Evolutionary conservation across 108 stramenopile genomes (phyloP).

Genomic region (Chaetoceros tenuissimus): DNA sequence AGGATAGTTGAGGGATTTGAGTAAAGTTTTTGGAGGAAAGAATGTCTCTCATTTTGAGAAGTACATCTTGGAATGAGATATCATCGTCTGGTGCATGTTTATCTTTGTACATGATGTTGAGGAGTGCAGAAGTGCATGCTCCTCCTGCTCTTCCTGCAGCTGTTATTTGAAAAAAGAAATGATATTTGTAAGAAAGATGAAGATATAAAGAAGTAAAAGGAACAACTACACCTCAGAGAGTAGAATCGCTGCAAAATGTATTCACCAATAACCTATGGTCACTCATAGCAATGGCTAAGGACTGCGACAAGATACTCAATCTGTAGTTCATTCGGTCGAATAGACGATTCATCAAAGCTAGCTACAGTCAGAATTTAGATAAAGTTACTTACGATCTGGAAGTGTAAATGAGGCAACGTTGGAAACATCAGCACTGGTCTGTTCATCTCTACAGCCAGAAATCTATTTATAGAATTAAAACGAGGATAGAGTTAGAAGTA

Average conservation of each 20-base stretch:
- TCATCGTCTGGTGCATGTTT: slow-evolving; percentile 22
- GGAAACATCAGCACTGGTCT: slow-evolving; percentile 84
- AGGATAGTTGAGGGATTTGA: slow-evolving; percentile 60
- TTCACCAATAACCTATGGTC: neutral
- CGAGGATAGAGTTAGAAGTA: too few species aligned
- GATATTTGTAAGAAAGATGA: too few species aligned
- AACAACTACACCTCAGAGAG: too few species aligned
- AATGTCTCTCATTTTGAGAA: slow-evolving; percentile 57
- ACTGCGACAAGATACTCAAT: neutral
- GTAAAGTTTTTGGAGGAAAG: slow-evolving; percentile 46
- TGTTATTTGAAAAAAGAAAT: neutral
- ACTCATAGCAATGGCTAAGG: neutral
- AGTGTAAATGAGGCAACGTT: slow-evolving; percentile 60
- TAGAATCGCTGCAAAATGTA: neutral
- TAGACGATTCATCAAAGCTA: slow-evolving; percentile 9
- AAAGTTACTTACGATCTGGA: too few species aligned
- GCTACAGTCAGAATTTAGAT: slow-evolving; percentile 8
- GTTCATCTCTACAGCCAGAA: slow-evolving; percentile 69
- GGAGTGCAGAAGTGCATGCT: slow-evolving; percentile 51
- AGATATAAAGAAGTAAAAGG: too few species aligned
- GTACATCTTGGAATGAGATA: slow-evolving; percentile 62
- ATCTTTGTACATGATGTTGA: slow-evolving; percentile 44
- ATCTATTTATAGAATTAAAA: too few species aligned
- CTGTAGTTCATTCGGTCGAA: neutral
- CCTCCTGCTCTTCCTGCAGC: slow-evolving; percentile 37